Conservation (phyloP, 2,329 filamentous ascomycete species). For the Phyllosticta capitalensis region DNA sequence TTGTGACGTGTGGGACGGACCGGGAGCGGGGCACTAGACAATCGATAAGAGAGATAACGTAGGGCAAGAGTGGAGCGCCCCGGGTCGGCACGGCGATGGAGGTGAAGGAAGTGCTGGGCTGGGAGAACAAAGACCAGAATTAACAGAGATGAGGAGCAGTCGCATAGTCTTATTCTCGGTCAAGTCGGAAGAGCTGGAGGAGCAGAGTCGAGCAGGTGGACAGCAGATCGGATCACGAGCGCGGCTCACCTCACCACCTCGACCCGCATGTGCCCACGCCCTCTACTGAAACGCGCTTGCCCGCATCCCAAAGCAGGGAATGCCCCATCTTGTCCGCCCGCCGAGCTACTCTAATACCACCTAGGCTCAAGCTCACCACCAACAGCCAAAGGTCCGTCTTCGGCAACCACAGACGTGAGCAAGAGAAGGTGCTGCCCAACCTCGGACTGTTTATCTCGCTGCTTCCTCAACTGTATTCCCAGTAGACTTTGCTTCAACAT, state of each 20-base stretch:
- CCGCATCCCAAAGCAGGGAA: not conserved
- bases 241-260: not conserved
- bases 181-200: not conserved
- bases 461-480: not conserved
- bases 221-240: not conserved
- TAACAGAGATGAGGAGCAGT: not conserved
- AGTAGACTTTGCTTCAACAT: not conserved
- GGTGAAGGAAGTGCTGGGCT: no score
- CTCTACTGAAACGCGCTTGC: not conserved
- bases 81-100: no score
- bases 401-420: not conserved
- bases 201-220: not conserved
- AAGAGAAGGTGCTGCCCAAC: not conserved
- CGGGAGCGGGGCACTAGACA: not conserved
- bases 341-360: no score
- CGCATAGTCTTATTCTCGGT: not conserved
- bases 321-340: not conserved
- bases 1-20: conserved; percentile 5
- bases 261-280: not conserved
- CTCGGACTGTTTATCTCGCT: not conserved
- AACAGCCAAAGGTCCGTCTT: not conserved
- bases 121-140: no score
- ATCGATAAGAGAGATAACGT: not conserved
- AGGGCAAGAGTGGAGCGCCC: not conserved
- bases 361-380: no score